phyloP scores from a whole-genome alignment of 371 early-diverging fungal genomes.

The Saksenaea oblongispora region DNA sequence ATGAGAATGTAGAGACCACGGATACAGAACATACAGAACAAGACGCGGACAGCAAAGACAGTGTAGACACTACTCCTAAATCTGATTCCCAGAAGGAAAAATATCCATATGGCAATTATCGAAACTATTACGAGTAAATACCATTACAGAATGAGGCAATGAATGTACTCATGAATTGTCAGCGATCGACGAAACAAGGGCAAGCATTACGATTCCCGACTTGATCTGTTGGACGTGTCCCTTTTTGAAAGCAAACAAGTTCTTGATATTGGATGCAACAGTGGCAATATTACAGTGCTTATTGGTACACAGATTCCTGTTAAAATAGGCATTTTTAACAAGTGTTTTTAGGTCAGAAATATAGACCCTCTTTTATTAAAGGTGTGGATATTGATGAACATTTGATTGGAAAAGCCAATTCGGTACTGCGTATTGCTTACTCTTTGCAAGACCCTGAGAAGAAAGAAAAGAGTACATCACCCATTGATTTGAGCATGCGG shows the following conservation, averaged over 20 bases:
- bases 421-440: conserved; percentile 41
- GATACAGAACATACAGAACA: not conserved
- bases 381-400: conserved; percentile 83
- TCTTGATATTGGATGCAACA: conserved; percentile 88
- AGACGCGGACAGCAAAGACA: not conserved
- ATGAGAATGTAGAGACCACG: not conserved
- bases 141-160: not conserved
- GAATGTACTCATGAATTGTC: not conserved
- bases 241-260: conserved; percentile 64
- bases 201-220: conserved; percentile 58
- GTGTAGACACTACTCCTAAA: not conserved
- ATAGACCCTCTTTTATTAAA: conserved; percentile 42
- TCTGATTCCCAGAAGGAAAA: not conserved
- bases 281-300: conserved; percentile 68
- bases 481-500: conserved; percentile 28
- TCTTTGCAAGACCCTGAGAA: conserved; percentile 38
- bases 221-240: conserved; percentile 49
- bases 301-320: conserved; percentile 44
- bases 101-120: conserved; percentile 20
- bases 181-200: conserved; percentile 26
- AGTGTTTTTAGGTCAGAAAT: conserved; percentile 41
- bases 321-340: not conserved
- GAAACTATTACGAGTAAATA: conserved; percentile 22
- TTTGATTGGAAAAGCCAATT: conserved; percentile 67
- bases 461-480: not conserved